These are phyloP conservation scores for Dothiorella sarmentorum DNA, from an alignment of 2,329 filamentous ascomycete genomes.

Conservation along the genomic window DNA sequence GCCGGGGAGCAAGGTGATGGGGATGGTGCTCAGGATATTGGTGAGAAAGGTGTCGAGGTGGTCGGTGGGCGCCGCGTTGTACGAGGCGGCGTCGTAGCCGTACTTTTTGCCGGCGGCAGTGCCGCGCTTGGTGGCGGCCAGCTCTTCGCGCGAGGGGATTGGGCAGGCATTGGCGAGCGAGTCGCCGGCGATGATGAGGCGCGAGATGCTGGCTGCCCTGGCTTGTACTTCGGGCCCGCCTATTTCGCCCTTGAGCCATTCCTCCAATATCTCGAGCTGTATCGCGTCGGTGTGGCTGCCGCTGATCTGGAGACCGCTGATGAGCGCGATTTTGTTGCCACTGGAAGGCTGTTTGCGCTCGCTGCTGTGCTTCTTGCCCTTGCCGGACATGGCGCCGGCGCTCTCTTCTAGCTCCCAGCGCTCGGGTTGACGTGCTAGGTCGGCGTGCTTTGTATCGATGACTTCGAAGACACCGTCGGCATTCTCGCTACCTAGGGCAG, in stretches of 20 bases:
- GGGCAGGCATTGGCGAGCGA: constrained; percentile 60
- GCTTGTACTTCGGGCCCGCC: constrained; percentile 59
- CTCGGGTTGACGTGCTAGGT: constrained; percentile 75
- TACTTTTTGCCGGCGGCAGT: constrained; percentile 77
- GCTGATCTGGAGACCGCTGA: constrained; percentile 84
- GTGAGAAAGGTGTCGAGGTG: constrained; percentile 81
- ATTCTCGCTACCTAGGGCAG: constrained; percentile 94
- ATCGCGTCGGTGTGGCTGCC: constrained; percentile 72
- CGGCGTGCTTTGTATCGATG: constrained; percentile 82
- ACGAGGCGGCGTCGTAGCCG: constrained; percentile 84
- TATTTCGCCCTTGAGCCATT: constrained; percentile 84
- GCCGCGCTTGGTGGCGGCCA: constrained; percentile 46
- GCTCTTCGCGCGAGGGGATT: constrained; percentile 46
- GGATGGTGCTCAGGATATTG: constrained; percentile 77
- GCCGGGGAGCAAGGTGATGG: constrained; percentile 85
- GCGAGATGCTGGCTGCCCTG: constrained; percentile 62
- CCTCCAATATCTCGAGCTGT: constrained; percentile 71
- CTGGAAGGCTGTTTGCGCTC: too few species aligned
- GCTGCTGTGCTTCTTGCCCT: constrained; percentile 20
- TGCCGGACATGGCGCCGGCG: neutral
- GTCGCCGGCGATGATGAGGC: constrained; percentile 88
- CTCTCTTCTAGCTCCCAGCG: constrained; percentile 69
- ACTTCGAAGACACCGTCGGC: constrained; percentile 88
- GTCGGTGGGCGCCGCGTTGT: constrained; percentile 81
- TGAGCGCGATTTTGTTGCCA: constrained; percentile 73